A percentile compares a stretch with the other conserved stretches of the same genome.
Evolutionary conservation across 192 early-diverging fungal genomes (phyloP).

Genomic region (Backusella luteola): DNA sequence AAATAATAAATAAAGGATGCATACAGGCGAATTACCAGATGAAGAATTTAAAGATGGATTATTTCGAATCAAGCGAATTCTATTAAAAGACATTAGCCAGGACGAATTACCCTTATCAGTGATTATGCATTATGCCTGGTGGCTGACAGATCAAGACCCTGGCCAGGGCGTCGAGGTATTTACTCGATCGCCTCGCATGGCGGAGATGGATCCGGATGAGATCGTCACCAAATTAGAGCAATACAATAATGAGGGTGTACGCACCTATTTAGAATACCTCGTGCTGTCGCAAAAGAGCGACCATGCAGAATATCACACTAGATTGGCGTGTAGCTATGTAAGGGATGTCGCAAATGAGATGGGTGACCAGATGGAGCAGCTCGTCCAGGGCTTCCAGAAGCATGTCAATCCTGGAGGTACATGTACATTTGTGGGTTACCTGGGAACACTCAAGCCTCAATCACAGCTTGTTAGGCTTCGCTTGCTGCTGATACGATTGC

Average conservation of each 20-base stretch:
- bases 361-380: neutral
- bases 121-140: constrained; percentile 50
- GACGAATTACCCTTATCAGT: constrained; percentile 23
- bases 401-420: neutral
- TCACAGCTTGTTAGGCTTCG: constrained; percentile 24
- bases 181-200: constrained; percentile 21
- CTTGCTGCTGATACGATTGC: constrained; percentile 33
- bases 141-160: constrained; percentile 47
- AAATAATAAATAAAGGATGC: constrained; percentile 39
- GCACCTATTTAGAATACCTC: constrained; percentile 52
- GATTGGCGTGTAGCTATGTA: constrained; percentile 38
- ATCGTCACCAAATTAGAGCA: constrained; percentile 32
- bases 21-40: constrained; percentile 49
- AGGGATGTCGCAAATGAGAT: constrained; percentile 30
- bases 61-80: constrained; percentile 39
- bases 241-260: constrained; percentile 34
- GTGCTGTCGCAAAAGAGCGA: constrained; percentile 47
- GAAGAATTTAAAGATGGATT: constrained; percentile 44
- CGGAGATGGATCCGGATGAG: constrained; percentile 34
- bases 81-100: constrained; percentile 32
- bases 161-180: constrained; percentile 45
- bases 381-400: constrained; percentile 6
- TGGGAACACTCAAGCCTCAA: neutral
- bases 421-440: constrained; percentile 23
- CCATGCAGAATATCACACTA: constrained; percentile 38